Percentiles rank a stretch among this genome's conserved stretches.
Conservation (phyloP, 768 basidiomycete genomes). For the Suillus alpinus region DNA sequence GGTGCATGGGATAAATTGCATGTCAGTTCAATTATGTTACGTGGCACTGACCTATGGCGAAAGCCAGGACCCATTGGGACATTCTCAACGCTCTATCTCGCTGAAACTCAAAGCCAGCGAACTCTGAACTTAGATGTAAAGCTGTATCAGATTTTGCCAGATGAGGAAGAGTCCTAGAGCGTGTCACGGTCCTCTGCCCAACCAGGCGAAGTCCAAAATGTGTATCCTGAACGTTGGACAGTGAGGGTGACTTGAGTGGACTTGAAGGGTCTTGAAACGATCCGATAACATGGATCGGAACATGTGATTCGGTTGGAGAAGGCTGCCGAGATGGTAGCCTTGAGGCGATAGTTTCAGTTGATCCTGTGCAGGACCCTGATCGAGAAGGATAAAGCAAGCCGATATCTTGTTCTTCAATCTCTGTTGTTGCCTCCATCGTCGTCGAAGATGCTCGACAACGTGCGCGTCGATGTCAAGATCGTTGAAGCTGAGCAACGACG, state of each 20-base stretch:
- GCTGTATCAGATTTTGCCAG: conserved; percentile 30
- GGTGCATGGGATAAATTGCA: neutral
- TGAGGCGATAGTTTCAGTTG: conserved; percentile 20
- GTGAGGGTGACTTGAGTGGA: conserved; percentile 33
- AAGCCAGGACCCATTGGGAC: conserved; percentile 64
- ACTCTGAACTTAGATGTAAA: conserved; percentile 31
- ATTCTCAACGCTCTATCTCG: conserved; percentile 46
- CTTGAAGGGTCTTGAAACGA: neutral
- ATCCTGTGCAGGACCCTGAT: conserved; percentile 21
- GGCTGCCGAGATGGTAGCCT: conserved; percentile 14
- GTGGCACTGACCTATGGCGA: conserved; percentile 54
- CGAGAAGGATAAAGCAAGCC: conserved; percentile 22
- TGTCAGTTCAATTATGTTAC: neutral
- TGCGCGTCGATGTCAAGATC: neutral
- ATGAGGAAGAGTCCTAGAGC: conserved; percentile 48
- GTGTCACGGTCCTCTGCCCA: conserved; percentile 29
- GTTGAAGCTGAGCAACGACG: neutral
- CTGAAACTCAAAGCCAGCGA: conserved; percentile 46
- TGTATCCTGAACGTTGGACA: conserved; percentile 26
- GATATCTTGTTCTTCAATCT: conserved; percentile 29
- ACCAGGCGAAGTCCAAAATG: conserved; percentile 12
- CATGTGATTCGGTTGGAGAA: conserved; percentile 16
- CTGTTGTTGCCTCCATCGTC: conserved; percentile 9
- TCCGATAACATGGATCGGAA: neutral
- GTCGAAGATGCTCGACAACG: neutral